phyloP scores from a whole-genome alignment of 2,329 filamentous ascomycete species.

The Zymoseptoria tritici region DNA sequence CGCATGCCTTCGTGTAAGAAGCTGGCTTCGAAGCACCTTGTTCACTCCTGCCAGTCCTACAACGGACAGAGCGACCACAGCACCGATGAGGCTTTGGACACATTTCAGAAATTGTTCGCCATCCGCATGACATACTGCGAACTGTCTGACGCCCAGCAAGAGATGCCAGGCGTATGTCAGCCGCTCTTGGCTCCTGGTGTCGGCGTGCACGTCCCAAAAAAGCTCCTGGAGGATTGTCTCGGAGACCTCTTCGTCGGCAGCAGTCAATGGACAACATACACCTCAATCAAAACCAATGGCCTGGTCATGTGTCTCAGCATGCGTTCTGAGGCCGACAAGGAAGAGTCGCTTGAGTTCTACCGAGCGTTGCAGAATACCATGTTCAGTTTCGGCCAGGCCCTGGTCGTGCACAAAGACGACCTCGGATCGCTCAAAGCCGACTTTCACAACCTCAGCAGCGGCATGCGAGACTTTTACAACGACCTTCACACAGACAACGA shows the following conservation, averaged over 20 bases:
- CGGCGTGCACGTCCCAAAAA: slow-evolving; percentile 24
- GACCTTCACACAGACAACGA: slow-evolving; percentile 12
- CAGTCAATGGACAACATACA: slow-evolving; percentile 57
- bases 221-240: slow-evolving; percentile 45
- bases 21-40: slow-evolving; percentile 44
- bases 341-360: slow-evolving; percentile 19
- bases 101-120: slow-evolving; percentile 50
- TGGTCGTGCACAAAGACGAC: slow-evolving; percentile 10
- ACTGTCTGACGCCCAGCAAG: slow-evolving; percentile 45
- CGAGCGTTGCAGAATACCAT: slow-evolving; percentile 7
- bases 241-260: slow-evolving; percentile 41
- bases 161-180: slow-evolving; percentile 45
- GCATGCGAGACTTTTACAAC: slow-evolving; percentile 10
- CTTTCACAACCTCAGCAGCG: slow-evolving; percentile 8
- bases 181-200: slow-evolving; percentile 35
- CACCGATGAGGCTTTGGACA: slow-evolving; percentile 17
- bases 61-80: slow-evolving; percentile 26
- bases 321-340: slow-evolving; percentile 51
- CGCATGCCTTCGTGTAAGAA: slow-evolving; percentile 46
- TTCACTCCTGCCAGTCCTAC: slow-evolving; percentile 48
- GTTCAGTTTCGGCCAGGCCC: neutral
- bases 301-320: slow-evolving; percentile 56
- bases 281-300: slow-evolving; percentile 54
- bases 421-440: slow-evolving; percentile 4
- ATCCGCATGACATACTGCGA: slow-evolving; percentile 58